Base-by-base conservation (phyloP, 257 asterid species). In the Oldenlandia corymbosa region DNA sequence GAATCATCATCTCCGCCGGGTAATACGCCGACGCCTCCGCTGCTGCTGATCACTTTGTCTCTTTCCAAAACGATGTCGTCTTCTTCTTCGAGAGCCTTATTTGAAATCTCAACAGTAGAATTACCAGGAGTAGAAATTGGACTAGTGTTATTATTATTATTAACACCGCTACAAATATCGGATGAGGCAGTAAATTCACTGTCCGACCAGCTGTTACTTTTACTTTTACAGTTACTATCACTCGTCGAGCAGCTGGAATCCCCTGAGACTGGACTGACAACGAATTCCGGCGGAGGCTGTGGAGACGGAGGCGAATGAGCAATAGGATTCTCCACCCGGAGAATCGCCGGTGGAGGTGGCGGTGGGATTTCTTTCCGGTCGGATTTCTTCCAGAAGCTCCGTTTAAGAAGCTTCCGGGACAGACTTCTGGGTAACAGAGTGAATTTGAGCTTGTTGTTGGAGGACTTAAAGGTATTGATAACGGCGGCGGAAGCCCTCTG, bases 301-400 rank as follows among this genome's bases (percentile, higher is more conserved):
- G 39, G 39, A 34, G 39, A 9, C n/a, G n/a, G n/a, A n/a, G n/a
- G n/a, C n/a, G n/a, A n/a, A n/a, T n/a, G n/a, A n/a, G n/a, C n/a
- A n/a, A n/a, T n/a, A 34, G 39, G 39, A 34, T 34, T 34, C 39
- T 34, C n/a, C n/a, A n/a, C n/a, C n/a, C n/a, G n/a, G n/a, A n/a
- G n/a, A n/a, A n/a, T n/a, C n/a, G n/a, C n/a, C n/a, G n/a, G n/a
- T n/a, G n/a, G n/a, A n/a, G n/a, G n/a, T n/a, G n/a, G n/a, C n/a
- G n/a, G n/a, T n/a, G n/a, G 71, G 79, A 83, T 86, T 79, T 81
- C 91, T 27, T 71, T 78, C 66, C 46, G 70, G 34, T 73, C 81
- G 12, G 73, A n/a, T 52, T 62, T 81, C 81, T 76, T 87, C 93
- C 89, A 80, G 51, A 87, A 87, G 58, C 80, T 79, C 54, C 74